phyloP scores from a whole-genome alignment of 495 filamentous ascomycete genomes.

The Aspergillus saccharolyticus region DNA sequence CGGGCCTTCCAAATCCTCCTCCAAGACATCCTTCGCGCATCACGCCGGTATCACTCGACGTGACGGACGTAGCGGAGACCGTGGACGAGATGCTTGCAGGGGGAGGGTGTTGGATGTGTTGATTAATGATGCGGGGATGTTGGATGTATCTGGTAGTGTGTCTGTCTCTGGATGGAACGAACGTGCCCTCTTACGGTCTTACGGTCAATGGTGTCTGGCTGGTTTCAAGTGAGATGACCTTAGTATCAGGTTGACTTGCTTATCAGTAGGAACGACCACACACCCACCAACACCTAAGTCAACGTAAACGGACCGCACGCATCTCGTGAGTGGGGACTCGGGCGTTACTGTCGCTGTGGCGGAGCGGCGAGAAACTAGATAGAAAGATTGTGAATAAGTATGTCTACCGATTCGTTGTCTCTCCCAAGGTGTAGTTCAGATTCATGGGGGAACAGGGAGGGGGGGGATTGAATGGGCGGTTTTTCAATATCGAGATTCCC shows the following conservation, averaged over 20 bases:
- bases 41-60: conserved; percentile 28
- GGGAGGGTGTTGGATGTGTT: conserved; percentile 47
- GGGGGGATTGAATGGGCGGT: conserved; percentile 6
- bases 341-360: conserved; percentile 72
- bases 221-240: too few relatives aligned
- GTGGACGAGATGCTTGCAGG: conserved; percentile 32
- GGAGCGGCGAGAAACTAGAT: conserved; percentile 31
- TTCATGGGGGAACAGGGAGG: conserved; percentile 23
- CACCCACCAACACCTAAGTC: conserved; percentile 33
- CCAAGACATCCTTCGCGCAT: conserved; percentile 27
- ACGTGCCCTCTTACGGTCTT: too few relatives aligned
- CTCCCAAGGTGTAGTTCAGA: too few relatives aligned
- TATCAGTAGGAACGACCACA: conserved; percentile 35
- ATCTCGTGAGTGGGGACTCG: conserved; percentile 62
- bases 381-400: conserved; percentile 28
- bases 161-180: too few relatives aligned
- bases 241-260: too few relatives aligned
- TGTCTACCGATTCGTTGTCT: neutral
- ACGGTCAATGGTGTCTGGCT: too few relatives aligned
- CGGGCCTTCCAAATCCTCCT: conserved; percentile 18
- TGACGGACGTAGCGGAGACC: conserved; percentile 29
- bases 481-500: conserved; percentile 14
- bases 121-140: conserved; percentile 48
- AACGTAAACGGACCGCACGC: conserved; percentile 58
- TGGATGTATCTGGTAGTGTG: too few relatives aligned